phyloP scores from a whole-genome alignment of 768 basidiomycete genomes.

The Boletus vermiculosoides region DNA sequence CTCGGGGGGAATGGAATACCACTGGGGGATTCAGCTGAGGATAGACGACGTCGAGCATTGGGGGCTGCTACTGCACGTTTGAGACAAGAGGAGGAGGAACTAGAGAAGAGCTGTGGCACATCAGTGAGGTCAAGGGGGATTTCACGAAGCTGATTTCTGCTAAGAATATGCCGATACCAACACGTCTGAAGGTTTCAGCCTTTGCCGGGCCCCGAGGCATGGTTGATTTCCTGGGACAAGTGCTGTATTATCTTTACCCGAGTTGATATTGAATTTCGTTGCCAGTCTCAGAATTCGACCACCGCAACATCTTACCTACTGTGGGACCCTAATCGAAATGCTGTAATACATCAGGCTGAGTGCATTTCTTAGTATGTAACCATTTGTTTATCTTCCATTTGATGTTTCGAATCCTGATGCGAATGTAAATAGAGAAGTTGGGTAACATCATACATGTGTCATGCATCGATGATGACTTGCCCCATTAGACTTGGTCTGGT shows the following conservation, averaged over 20 bases:
- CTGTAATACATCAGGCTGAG: too few species aligned
- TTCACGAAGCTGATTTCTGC: neutral
- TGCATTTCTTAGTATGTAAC: neutral
- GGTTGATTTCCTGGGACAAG: neutral
- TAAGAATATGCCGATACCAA: neutral
- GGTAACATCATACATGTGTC: too few species aligned
- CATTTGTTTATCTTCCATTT: neutral
- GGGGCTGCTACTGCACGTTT: slow-evolving; percentile 64
- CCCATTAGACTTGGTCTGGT: neutral
- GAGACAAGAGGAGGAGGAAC: slow-evolving; percentile 63
- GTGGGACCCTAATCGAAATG: too few species aligned
- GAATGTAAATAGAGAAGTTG: too few species aligned
- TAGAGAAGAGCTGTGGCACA: slow-evolving; percentile 73
- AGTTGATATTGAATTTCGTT: too few species aligned
- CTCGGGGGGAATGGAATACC: slow-evolving; percentile 47
- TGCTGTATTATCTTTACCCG: too few species aligned
- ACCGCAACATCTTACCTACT: too few species aligned
- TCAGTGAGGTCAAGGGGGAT: slow-evolving; percentile 7
- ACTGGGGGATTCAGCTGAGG: slow-evolving; percentile 50
- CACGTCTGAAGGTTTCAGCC: neutral
- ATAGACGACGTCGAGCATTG: slow-evolving; percentile 52
- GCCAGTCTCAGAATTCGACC: too few species aligned
- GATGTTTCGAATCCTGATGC: neutral
- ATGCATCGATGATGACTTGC: neutral
- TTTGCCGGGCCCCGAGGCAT: neutral